Percentiles rank a stretch among this genome's conserved stretches.
Conservation (phyloP, 331 rosid genomes). For the Pyracantha coccinea region DNA sequence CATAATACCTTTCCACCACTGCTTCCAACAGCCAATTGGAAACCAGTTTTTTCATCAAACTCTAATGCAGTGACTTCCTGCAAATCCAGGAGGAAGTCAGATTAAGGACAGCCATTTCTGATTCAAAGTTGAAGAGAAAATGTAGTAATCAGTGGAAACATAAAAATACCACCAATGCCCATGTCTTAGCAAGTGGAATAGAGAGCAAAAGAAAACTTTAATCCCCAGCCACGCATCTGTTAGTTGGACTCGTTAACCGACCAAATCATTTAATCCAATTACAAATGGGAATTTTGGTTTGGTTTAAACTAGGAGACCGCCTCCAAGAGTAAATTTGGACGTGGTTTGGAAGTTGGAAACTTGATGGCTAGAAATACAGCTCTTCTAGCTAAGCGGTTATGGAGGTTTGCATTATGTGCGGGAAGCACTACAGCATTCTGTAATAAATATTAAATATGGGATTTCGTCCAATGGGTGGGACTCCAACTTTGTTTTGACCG, state of each 20-base stretch:
- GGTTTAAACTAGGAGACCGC: background rate
- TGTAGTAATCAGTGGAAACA: background rate
- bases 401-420: no score
- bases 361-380: no score
- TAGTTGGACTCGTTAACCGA: background rate
- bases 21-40: slow-evolving; percentile 89
- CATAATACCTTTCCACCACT: slow-evolving; percentile 81
- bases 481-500: no score
- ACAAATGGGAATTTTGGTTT: background rate
- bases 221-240: background rate
- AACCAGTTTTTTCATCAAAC: slow-evolving; percentile 72
- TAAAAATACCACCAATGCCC: background rate
- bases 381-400: no score
- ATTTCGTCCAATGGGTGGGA: no score
- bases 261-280: background rate
- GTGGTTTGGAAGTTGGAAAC: background rate
- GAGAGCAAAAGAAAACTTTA: background rate
- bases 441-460: no score
- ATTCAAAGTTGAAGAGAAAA: background rate
- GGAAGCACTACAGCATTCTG: no score
- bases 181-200: background rate
- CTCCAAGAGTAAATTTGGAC: background rate
- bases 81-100: slow-evolving; percentile 15
- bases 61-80: slow-evolving; percentile 92
- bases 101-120: slow-evolving; percentile 1